phyloP scores from a whole-genome alignment of 2,329 filamentous ascomycete species.

The Botryosphaeria dothidea region DNA sequence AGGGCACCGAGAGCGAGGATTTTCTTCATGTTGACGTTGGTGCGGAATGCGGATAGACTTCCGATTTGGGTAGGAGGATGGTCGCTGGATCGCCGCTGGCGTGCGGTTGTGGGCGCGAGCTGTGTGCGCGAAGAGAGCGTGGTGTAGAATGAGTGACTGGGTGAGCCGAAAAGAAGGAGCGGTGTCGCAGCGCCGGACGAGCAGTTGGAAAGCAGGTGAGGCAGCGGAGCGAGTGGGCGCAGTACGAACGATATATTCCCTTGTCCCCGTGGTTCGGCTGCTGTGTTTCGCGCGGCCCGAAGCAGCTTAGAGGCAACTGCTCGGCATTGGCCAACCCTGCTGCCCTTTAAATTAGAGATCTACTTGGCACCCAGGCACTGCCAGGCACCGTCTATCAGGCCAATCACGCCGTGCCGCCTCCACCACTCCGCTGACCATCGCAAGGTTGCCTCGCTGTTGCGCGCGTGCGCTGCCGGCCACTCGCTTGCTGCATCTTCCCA shows the following conservation, averaged over 20 bases:
- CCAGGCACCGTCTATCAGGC: neutral
- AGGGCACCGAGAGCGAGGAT: conserved; percentile 11
- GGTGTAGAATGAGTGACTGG: conserved; percentile 17
- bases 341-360: conserved; percentile 12
- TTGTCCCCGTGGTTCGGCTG: conserved; percentile 1
- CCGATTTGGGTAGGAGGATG: neutral
- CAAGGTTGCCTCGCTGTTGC: conserved; percentile 3
- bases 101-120: neutral
- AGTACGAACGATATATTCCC: conserved; percentile 8
- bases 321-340: conserved; percentile 10
- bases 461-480: conserved; percentile 11
- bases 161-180: conserved; percentile 7
- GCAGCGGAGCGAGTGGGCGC: neutral
- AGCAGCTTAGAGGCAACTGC: neutral
- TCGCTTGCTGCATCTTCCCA: neutral
- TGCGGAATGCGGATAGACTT: neutral
- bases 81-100: neutral
- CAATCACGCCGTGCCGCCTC: neutral
- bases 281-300: conserved; percentile 10
- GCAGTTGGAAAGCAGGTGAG: conserved; percentile 4
- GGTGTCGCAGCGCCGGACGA: neutral
- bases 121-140: neutral
- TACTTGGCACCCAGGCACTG: conserved; percentile 3
- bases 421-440: conserved; percentile 5
- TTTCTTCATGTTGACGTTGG: conserved; percentile 7